Percentiles rank a stretch among this genome's conserved stretches.
Conservation (phyloP, 1,139 yeast genomes). For the Lodderomyces orthopsilosis region DNA sequence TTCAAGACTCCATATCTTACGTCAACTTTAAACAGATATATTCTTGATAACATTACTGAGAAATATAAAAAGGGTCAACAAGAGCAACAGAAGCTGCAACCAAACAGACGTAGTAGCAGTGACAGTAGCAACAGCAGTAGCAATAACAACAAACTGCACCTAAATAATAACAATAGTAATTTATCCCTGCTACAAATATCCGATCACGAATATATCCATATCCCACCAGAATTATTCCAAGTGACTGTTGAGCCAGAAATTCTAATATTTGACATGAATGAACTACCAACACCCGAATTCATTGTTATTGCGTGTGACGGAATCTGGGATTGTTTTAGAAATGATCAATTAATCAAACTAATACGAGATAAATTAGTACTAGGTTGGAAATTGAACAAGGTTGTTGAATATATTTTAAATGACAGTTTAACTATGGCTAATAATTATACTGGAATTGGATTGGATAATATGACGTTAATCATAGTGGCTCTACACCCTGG, state of each 20-base stretch:
- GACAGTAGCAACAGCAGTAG: neutral
- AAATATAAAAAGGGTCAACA: conserved; percentile 1
- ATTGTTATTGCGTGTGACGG: conserved; percentile 75
- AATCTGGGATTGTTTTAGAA: conserved; percentile 74
- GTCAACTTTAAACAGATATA: conserved; percentile 29
- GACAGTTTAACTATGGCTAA: conserved; percentile 72
- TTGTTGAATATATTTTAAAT: conserved; percentile 57
- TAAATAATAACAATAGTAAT: neutral
- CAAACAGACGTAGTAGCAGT: neutral
- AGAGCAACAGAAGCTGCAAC: neutral
- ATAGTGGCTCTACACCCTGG: conserved; percentile 55
- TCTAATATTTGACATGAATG: conserved; percentile 45
- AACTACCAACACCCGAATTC: conserved; percentile 52
- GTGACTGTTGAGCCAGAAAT: conserved; percentile 74
- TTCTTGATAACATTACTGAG: conserved; percentile 18
- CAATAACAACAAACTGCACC: neutral
- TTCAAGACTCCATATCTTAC: conserved; percentile 52
- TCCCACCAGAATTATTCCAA: conserved; percentile 45
- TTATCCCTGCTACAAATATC: neutral
- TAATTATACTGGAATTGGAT: conserved; percentile 73
- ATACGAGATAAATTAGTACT: conserved; percentile 57
- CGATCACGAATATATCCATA: conserved; percentile 18
- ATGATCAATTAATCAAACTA: conserved; percentile 49
- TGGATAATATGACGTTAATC: conserved; percentile 75
- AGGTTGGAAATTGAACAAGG: conserved; percentile 58